Percentiles rank a stretch among this genome's conserved stretches.
phyloP scores from a whole-genome alignment of 495 filamentous ascomycete species.

The Neurospora sublineolata region DNA sequence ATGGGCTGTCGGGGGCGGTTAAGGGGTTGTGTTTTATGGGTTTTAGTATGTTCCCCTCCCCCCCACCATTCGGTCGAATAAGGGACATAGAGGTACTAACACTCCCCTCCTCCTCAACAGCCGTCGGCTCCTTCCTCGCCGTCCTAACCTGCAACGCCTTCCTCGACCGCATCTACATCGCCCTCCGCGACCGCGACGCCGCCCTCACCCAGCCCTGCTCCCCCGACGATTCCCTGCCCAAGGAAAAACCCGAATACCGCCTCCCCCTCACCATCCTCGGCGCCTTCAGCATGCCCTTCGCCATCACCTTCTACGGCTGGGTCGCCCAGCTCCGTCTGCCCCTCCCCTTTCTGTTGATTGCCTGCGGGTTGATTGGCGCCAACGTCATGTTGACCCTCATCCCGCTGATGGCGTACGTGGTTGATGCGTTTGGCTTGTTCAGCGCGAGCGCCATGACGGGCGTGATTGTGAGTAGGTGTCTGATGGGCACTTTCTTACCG shows the following conservation, averaged over 20 bases:
- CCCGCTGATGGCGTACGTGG: conserved; percentile 43
- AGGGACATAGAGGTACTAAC: conserved; percentile 19
- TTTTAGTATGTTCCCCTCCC: conserved; percentile 35
- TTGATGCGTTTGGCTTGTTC: conserved; percentile 46
- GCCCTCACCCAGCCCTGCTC: conserved; percentile 19
- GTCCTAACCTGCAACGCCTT: conserved; percentile 33
- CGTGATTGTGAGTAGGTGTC: conserved; percentile 41
- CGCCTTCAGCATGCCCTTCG: conserved; percentile 30
- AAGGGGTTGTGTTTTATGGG: conserved; percentile 36
- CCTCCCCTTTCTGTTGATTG: conserved; percentile 28
- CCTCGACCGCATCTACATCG: conserved; percentile 42
- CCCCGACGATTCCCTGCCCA: neutral
- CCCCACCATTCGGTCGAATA: neutral
- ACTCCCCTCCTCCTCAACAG: conserved; percentile 21
- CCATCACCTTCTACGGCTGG: conserved; percentile 40
- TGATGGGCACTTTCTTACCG: conserved; percentile 44
- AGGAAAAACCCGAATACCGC: conserved; percentile 31
- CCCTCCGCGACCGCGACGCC: conserved; percentile 27
- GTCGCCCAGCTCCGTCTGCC: conserved; percentile 26
- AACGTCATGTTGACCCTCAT: conserved; percentile 33
- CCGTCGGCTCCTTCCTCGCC: conserved; percentile 37
- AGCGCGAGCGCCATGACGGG: conserved; percentile 46
- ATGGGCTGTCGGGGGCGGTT: conserved; percentile 33
- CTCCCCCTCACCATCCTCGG: conserved; percentile 39
- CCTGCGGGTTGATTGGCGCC: conserved; percentile 31